Conservation (phyloP, 768 basidiomycete species). For the Gymnopilus dilepis region DNA sequence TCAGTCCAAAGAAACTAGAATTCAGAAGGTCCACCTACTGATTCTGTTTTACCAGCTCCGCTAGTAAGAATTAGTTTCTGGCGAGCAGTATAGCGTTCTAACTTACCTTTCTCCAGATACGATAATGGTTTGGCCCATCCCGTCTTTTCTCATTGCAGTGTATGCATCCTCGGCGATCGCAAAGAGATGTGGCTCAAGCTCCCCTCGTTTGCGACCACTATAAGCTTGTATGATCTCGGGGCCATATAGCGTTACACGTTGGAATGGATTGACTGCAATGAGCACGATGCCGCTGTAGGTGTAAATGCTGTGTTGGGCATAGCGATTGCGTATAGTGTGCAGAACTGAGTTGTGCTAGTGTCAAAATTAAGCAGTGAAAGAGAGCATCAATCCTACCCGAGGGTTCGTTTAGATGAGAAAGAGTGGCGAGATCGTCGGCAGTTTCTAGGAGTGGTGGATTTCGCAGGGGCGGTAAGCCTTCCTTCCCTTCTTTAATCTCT, state of each 20-base stretch:
- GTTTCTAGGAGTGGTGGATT: constrained; percentile 97
- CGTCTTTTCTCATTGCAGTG: constrained; percentile 93
- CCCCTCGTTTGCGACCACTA: constrained; percentile 88
- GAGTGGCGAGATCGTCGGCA: constrained; percentile 96
- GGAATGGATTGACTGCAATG: constrained; percentile 98
- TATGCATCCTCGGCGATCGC: constrained; percentile 99
- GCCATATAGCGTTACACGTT: constrained; percentile 95
- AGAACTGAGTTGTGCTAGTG: constrained; percentile 60
- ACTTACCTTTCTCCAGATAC: constrained; percentile 95
- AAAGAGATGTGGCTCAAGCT: constrained; percentile 96
- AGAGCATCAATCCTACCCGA: constrained; percentile 62
- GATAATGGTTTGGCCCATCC: constrained; percentile 97
- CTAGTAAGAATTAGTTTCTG: constrained; percentile 45
- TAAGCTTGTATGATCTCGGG: constrained; percentile 98
- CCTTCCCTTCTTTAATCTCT: constrained; percentile 80
- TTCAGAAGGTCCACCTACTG: constrained; percentile 52
- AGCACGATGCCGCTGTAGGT: constrained; percentile 99
- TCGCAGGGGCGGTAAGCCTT: constrained; percentile 87
- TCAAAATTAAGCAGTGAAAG: background rate
- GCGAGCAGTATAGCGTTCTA: constrained; percentile 15
- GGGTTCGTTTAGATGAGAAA: constrained; percentile 98
- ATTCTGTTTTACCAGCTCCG: constrained; percentile 99
- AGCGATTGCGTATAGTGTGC: constrained; percentile 96
- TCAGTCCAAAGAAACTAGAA: background rate
- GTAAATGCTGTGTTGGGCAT: constrained; percentile 96